Conservation (phyloP, 2,329 filamentous ascomycete genomes). For the Xylaria sp. region DNA sequence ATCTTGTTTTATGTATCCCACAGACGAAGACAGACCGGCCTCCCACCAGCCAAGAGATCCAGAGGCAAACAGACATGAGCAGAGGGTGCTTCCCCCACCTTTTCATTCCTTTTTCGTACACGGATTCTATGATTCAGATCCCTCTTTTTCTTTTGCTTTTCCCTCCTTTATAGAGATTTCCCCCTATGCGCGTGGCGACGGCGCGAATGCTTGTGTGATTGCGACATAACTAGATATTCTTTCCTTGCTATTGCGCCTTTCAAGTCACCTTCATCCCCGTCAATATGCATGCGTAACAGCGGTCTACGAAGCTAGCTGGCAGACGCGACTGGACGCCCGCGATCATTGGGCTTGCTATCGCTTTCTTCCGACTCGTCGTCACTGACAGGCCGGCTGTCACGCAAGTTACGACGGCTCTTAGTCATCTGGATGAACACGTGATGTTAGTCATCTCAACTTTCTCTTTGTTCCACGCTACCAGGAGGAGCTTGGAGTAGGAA, state of each 20-base stretch:
- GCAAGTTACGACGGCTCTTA: conserved; percentile 56
- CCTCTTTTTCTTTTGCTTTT: background rate
- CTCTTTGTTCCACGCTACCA: background rate
- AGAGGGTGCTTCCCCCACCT: too few relatives aligned
- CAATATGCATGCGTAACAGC: conserved; percentile 18
- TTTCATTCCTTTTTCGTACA: background rate
- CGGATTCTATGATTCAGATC: background rate
- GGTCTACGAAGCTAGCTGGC: conserved; percentile 35
- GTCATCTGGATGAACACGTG: conserved; percentile 53
- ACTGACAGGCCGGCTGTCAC: conserved; percentile 55
- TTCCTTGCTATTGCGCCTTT: background rate
- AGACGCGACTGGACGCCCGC: conserved; percentile 36
- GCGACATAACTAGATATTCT: background rate
- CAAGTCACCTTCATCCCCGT: background rate
- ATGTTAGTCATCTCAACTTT: conserved; percentile 24
- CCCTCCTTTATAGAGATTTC: conserved; percentile 13
- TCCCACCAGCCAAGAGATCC: background rate
- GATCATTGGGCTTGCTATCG: conserved; percentile 39
- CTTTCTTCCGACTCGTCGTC: conserved; percentile 58
- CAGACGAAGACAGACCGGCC: background rate
- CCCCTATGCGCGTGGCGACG: background rate
- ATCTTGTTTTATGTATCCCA: conserved; percentile 21
- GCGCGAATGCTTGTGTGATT: background rate
- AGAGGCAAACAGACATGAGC: conserved; percentile 8
- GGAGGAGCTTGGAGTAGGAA: background rate